A percentile compares a stretch with the other conserved stretches of the same genome.
phyloP scores from a whole-genome alignment of 1,139 yeast species.

The Diutina scorzettiae region DNA sequence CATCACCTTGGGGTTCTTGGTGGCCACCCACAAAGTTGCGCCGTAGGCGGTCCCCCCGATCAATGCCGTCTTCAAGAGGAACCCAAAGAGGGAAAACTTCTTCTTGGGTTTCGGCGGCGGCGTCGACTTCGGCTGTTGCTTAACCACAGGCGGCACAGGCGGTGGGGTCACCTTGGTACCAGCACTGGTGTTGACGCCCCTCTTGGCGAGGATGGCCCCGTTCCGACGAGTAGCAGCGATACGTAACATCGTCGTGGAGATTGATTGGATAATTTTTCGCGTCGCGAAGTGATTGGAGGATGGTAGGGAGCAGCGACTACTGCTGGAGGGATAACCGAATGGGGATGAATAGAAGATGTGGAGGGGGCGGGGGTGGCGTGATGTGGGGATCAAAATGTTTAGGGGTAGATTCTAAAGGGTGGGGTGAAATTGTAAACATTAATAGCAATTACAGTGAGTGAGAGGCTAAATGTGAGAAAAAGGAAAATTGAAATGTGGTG shows the following conservation, averaged over 20 bases:
- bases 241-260: slow-evolving; percentile 1
- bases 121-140: neutral
- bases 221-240: slow-evolving; percentile 3
- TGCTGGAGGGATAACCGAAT: too few species aligned
- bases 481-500: too few species aligned
- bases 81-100: slow-evolving; percentile 21
- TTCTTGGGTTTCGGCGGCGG: slow-evolving; percentile 11
- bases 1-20: slow-evolving; percentile 34
- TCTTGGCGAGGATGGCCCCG: neutral
- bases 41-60: slow-evolving; percentile 25
- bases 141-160: neutral
- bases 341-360: too few species aligned
- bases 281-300: too few species aligned
- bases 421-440: too few species aligned
- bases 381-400: too few species aligned
- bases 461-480: too few species aligned
- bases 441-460: too few species aligned
- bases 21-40: slow-evolving; percentile 29
- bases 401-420: too few species aligned
- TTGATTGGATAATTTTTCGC: too few species aligned
- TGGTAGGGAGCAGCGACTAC: too few species aligned
- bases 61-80: slow-evolving; percentile 22
- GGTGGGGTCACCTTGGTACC: slow-evolving; percentile 1
- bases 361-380: too few species aligned
- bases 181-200: neutral